Evolutionary conservation across 768 basidiomycete genomes (phyloP).

Genomic region (Kwoniella botswanensis): DNA sequence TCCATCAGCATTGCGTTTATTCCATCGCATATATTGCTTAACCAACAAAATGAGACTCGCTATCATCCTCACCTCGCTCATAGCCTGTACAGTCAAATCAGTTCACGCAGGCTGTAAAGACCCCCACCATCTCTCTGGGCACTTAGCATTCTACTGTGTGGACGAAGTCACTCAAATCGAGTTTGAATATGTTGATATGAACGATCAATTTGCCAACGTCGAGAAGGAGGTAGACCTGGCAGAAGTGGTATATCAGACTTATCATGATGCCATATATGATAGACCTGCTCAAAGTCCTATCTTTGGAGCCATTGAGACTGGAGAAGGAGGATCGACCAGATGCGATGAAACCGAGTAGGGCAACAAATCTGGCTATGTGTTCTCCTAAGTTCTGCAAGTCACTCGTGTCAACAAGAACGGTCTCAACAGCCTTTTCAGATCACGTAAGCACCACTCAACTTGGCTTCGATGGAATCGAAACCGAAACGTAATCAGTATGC

Average conservation of each 20-base stretch:
- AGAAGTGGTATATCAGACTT: neutral
- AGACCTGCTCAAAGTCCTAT: neutral
- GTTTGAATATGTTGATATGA: neutral
- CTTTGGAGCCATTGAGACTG: too few relatives aligned
- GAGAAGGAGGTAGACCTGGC: neutral
- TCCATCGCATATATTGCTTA: too few relatives aligned
- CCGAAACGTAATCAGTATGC: too few relatives aligned
- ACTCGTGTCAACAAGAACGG: too few relatives aligned
- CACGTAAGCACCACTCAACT: too few relatives aligned
- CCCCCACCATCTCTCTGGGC: neutral
- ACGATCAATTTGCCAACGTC: neutral
- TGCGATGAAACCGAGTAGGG: too few relatives aligned
- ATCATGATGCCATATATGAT: neutral
- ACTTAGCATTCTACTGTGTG: neutral
- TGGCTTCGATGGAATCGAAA: too few relatives aligned
- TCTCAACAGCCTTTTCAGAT: too few relatives aligned
- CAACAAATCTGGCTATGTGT: too few relatives aligned
- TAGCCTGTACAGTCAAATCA: neutral
- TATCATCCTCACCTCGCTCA: neutral
- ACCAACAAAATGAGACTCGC: neutral
- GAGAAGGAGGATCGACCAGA: too few relatives aligned
- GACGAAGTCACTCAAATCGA: conserved; percentile 4
- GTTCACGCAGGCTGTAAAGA: conserved; percentile 2
- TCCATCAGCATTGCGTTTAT: too few relatives aligned
- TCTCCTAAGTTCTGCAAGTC: too few relatives aligned